These are phyloP conservation scores for Yamagishiella unicocca DNA, from an alignment of 139 green algal species.

Conservation along the genomic window DNA sequence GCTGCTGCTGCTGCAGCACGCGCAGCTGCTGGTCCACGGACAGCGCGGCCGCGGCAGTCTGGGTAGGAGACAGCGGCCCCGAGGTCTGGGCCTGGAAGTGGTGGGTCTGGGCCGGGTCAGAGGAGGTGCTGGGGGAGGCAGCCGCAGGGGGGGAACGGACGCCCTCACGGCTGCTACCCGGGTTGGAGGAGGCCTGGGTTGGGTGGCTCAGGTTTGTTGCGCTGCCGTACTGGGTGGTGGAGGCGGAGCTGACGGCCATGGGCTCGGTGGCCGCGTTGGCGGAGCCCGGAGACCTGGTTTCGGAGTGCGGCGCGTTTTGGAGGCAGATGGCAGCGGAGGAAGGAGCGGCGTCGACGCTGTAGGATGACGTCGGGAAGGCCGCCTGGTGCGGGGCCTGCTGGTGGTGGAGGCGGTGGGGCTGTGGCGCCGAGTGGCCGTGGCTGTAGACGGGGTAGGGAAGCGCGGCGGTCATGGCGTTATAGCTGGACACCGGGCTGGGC, in stretches of 20 bases:
- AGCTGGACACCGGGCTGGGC: neutral
- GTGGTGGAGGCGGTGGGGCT: neutral
- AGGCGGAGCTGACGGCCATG: no score
- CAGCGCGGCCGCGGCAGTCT: neutral
- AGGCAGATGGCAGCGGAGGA: neutral
- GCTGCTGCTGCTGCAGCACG: conserved; percentile 13
- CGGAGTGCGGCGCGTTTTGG: neutral
- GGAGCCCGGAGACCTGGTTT: neutral
- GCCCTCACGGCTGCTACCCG: no score
- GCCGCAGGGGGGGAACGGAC: no score
- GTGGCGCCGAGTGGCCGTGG: neutral
- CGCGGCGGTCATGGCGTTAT: neutral
- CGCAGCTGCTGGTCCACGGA: conserved; percentile 24
- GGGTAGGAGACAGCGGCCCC: no score
- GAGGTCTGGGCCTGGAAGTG: no score
- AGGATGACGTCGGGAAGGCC: no score
- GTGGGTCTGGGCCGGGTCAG: no score
- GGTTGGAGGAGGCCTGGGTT: no score
- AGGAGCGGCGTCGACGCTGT: neutral
- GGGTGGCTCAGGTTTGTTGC: no score
- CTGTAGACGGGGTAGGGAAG: neutral
- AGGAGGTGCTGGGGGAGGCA: no score
- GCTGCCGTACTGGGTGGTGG: neutral
- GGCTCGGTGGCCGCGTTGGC: neutral
- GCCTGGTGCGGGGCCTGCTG: no score